phyloP scores from a whole-genome alignment of 225 moss, liverwort and hornwort genomes.

The Bryum argenteum region DNA sequence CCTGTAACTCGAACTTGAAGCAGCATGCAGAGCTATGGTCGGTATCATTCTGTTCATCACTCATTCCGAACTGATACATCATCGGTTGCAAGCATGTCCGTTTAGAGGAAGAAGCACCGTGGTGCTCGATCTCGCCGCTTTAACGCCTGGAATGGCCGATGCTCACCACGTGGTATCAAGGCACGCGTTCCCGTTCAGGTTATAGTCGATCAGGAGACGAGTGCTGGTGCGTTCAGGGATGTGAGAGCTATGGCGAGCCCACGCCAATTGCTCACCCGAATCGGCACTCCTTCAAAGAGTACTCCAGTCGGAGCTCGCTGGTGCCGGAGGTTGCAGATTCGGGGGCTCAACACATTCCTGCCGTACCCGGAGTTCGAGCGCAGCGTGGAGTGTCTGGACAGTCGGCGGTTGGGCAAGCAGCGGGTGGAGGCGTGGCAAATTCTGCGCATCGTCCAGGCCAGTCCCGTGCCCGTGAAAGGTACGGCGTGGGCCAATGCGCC shows the following conservation, averaged over 20 bases:
- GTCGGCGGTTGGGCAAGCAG: conserved; percentile 61
- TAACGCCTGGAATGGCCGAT: conserved; percentile 9
- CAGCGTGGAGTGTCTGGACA: conserved; percentile 53
- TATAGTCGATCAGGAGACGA: no score
- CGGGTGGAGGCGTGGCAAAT: conserved; percentile 66
- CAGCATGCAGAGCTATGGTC: no score
- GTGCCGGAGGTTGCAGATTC: conserved; percentile 29
- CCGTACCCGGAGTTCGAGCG: conserved; percentile 56
- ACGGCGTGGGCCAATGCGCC: conserved; percentile 59
- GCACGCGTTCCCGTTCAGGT: neutral
- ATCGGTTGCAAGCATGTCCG: neutral
- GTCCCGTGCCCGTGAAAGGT: conserved; percentile 42
- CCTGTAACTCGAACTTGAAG: no score
- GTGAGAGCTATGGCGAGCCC: conserved; percentile 26
- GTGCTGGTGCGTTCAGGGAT: neutral
- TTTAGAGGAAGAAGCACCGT: neutral
- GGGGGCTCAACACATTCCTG: conserved; percentile 58
- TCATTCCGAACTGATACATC: neutral
- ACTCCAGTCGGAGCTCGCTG: neutral
- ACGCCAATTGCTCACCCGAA: conserved; percentile 19
- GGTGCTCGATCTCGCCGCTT: neutral
- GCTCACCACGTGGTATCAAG: neutral
- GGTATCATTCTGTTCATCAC: no score
- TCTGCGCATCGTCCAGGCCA: conserved; percentile 50
- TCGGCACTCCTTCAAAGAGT: conserved; percentile 7